Evolutionary conservation across 768 basidiomycete genomes (phyloP).

Genomic region (Tulasnella sp.): DNA sequence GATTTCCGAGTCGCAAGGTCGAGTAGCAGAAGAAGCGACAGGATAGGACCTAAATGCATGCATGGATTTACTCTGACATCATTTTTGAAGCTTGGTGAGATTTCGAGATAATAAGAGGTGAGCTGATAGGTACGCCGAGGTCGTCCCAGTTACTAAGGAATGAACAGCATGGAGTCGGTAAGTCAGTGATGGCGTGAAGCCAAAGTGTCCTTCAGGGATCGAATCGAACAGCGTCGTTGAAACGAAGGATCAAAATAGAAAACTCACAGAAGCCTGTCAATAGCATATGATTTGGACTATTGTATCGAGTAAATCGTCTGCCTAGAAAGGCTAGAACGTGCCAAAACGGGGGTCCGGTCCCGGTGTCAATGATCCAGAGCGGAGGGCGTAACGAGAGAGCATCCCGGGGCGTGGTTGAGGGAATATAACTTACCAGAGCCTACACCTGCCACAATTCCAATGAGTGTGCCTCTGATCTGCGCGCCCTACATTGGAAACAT

Average conservation of each 20-base stretch:
- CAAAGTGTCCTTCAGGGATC: background rate
- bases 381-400: background rate
- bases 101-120: too few relatives aligned
- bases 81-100: too few relatives aligned
- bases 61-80: too few relatives aligned
- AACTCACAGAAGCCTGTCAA: background rate
- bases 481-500: background rate
- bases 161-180: background rate
- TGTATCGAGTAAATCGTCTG: background rate
- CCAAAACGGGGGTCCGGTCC: background rate
- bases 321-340: background rate
- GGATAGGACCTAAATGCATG: too few relatives aligned
- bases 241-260: background rate
- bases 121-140: constrained; percentile 2
- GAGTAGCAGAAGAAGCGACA: too few relatives aligned
- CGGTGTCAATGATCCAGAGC: background rate
- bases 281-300: background rate
- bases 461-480: constrained; percentile 7
- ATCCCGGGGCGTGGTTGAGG: background rate
- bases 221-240: background rate
- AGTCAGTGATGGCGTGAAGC: background rate
- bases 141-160: constrained; percentile 6
- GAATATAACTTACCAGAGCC: background rate
- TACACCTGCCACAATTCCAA: constrained; percentile 2
- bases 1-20: too few relatives aligned